phyloP scores from a whole-genome alignment of 805 yeast genomes.

The Saturnispora mendoncae region DNA sequence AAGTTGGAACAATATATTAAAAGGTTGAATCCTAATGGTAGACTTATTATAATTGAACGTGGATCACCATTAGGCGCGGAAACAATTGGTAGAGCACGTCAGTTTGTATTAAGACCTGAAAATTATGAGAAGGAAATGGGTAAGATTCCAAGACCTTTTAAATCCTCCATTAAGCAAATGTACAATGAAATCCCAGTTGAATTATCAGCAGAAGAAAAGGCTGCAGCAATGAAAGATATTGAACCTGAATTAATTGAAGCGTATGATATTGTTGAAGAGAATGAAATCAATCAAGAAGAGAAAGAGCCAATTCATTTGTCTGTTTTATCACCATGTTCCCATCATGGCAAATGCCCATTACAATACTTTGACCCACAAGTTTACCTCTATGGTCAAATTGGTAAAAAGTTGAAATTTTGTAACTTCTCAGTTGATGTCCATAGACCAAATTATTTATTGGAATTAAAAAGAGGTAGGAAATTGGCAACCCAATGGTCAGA shows the following conservation, averaged over 20 bases:
- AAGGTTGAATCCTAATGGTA: constrained; percentile 69
- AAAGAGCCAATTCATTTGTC: constrained; percentile 39
- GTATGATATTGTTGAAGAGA: constrained; percentile 18
- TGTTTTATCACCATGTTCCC: constrained; percentile 84
- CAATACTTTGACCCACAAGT: constrained; percentile 68
- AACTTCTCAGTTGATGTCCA: constrained; percentile 60
- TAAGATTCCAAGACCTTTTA: constrained; percentile 63
- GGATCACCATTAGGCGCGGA: constrained; percentile 91
- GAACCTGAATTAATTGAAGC: constrained; percentile 23
- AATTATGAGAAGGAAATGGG: constrained; percentile 44
- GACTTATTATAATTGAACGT: constrained; percentile 70
- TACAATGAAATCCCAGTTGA: neutral
- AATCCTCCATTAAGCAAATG: constrained; percentile 24
- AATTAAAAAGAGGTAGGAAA: constrained; percentile 72
- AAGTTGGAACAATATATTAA: constrained; percentile 50
- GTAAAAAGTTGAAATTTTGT: constrained; percentile 63
- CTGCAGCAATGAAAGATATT: constrained; percentile 18
- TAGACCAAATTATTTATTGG: constrained; percentile 74
- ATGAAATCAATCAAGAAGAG: constrained; percentile 9
- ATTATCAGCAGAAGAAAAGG: constrained; percentile 8
- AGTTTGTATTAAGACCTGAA: constrained; percentile 82
- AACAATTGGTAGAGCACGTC: constrained; percentile 81
- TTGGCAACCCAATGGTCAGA: constrained; percentile 66
- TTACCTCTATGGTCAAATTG: constrained; percentile 44
- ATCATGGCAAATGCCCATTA: constrained; percentile 78